Base-by-base conservation (phyloP, 805 yeast genomes). In the Metschnikowia cubensis region DNA sequence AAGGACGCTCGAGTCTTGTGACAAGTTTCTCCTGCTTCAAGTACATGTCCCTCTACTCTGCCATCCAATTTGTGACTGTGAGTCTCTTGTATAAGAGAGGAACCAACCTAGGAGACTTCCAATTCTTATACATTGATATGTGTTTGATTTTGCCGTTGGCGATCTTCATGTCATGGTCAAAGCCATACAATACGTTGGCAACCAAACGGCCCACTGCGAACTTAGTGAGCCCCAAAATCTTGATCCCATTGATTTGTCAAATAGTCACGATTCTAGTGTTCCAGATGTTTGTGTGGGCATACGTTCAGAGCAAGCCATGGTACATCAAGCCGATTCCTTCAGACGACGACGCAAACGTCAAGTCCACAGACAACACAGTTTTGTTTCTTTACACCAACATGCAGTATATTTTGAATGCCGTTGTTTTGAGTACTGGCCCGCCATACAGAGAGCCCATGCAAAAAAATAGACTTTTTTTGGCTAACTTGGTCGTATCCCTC, bases 1-100 rank as follows among this genome's bases (percentile, higher is more conserved):
- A 94, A 66, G 99, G 99, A 3, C 77, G 99, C 54, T 95, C 97
- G 1, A 85, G 97, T 18, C 73, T 94, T 62, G 96, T 91, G 17
- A 94, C 99, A 1, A 87, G 96, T 54, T 94, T 94, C 69, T 85
- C 96, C 35, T 94, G 99, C 67, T 94, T 94, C 82, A 95, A 90
- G 77, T 94, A 88, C 73, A 94, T 94, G 99, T 89, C 97, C 47
- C 70, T 95, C 51, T 94, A 94, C 69, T 89, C 97, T 1, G 98
- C 98, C 1, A 94, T 94, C 60, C 99, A 94, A 67, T 94, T 94
- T 62, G 77, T 89, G 47, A 81, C 97, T 0, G 95, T 94, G 35
- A 80, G 94, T 0, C 81, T 94, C 17, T 67, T 94, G 50, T 94
- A 94, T 71, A 83, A 85, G 57, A 76, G 87, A 49, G 99, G 99